Base-by-base conservation (phyloP, 305 asterid genomes). In the Ruellia speciosa region DNA sequence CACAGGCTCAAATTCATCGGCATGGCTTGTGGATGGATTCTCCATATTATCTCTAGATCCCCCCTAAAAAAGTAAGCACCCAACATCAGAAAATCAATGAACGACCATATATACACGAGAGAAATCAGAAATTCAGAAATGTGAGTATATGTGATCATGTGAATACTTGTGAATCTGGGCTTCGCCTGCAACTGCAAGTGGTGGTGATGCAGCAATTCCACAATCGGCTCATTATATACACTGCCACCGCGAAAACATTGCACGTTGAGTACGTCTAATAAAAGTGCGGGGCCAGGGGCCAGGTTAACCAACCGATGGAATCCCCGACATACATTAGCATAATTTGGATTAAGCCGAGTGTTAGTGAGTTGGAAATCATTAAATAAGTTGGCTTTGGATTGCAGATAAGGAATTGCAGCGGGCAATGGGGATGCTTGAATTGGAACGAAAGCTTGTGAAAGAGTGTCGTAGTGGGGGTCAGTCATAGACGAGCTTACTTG, bases 1-100 rank as follows among this genome's bases (percentile, higher is more conserved):
- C 85, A 79, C 68, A 51, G 39, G 37, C 28, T 59, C 67, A 68
- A 61, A 56, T 61, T 28, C 18, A 4, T 14, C 57, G 59, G 52
- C 74, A 63, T 73, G 68, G 80, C 66, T 65, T 5, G 66, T 39
- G 9, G 81, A 69, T 20, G 66, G 69, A 15, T 61, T 73, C 75
- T 72, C 83, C 83, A 81, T 76, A 62, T n/a, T 16, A 41, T 58
- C 80, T 48, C 68, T 66, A 49, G 73, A 70, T 70, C 52, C 70
- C 80, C 31, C 31, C 31, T 24, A 24, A 24, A 24, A n/a, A 24
- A 24, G 2, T 81, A 54, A 52, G 12, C 66, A 12, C 39, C 69
- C 35, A 65, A 18, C 56, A 28, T 34, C 52, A 5, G 3, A 47
- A 14, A 19, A 16, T 47, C 52, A 47, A n/a, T 7, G 11, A 14